Evolutionary conservation across 306 rosid genomes (phyloP).

Genomic region (Vicia sativa): DNA sequence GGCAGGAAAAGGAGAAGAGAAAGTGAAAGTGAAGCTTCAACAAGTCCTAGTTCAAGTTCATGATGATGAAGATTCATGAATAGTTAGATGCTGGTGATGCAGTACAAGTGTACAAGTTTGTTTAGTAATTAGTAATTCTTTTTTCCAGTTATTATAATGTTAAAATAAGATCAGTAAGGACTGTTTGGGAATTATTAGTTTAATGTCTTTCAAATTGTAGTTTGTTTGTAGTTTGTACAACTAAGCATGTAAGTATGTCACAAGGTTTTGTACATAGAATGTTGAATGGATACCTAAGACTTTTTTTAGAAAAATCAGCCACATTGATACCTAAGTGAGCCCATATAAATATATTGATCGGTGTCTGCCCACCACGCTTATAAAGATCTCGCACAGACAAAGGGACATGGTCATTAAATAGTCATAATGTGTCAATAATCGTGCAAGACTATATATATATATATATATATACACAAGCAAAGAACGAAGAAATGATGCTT

Average conservation of each 20-base stretch:
- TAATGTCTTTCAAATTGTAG: neutral
- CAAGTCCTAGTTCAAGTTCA: conserved; percentile 22
- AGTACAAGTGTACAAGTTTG: neutral
- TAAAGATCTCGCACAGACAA: too few species aligned
- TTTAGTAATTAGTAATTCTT: neutral
- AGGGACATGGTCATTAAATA: too few species aligned
- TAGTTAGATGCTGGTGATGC: neutral
- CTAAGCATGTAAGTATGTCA: neutral
- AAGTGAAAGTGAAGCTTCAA: conserved; percentile 13
- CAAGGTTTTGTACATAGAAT: conserved; percentile 1
- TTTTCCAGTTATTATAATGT: neutral
- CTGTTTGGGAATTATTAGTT: neutral
- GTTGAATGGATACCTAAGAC: too few species aligned
- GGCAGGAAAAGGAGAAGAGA: conserved; percentile 59
- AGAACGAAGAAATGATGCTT: too few species aligned
- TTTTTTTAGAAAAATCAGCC: too few species aligned
- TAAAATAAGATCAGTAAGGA: neutral
- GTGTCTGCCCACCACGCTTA: too few species aligned
- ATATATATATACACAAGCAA: too few species aligned
- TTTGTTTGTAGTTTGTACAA: too few species aligned
- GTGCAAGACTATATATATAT: too few species aligned
- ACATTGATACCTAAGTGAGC: too few species aligned
- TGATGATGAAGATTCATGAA: conserved; percentile 1
- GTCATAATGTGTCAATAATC: too few species aligned
- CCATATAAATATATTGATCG: too few species aligned